These are phyloP conservation scores for Monosporascus sp. DNA, from an alignment of 2,329 filamentous ascomycete genomes.

Conservation along the genomic window DNA sequence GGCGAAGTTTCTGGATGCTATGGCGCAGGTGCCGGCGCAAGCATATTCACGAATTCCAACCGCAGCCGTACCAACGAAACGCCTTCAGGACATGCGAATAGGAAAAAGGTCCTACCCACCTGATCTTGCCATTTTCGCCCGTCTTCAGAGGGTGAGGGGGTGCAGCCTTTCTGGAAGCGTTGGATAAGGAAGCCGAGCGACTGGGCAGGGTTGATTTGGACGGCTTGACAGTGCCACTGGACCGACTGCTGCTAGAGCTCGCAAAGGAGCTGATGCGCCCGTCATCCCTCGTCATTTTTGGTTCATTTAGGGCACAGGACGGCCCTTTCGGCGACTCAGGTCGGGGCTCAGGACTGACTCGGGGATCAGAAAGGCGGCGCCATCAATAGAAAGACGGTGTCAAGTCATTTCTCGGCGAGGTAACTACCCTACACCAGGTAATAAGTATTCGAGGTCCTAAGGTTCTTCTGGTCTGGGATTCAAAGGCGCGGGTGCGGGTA, in stretches of 20 bases:
- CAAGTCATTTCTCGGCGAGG: slow-evolving; percentile 13
- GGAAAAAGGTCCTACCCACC: slow-evolving; percentile 31
- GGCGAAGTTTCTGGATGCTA: background rate
- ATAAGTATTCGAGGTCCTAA: background rate
- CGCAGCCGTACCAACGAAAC: background rate
- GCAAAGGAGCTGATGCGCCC: slow-evolving; percentile 62
- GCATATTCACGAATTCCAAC: background rate
- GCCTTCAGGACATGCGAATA: slow-evolving; percentile 1
- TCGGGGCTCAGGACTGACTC: background rate
- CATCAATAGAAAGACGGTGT: slow-evolving; percentile 17
- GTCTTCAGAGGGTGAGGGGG: slow-evolving; percentile 50
- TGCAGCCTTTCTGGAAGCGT: slow-evolving; percentile 25
- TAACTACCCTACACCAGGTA: background rate
- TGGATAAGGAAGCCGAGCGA: slow-evolving; percentile 26
- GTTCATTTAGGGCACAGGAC: slow-evolving; percentile 5
- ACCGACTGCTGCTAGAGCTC: slow-evolving; percentile 63
- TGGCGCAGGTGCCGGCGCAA: background rate
- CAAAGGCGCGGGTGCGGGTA: background rate
- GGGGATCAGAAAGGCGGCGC: slow-evolving; percentile 19
- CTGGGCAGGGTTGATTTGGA: slow-evolving; percentile 39
- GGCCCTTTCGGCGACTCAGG: background rate
- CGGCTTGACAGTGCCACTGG: slow-evolving; percentile 58
- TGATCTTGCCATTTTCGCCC: slow-evolving; percentile 43
- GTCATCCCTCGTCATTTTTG: slow-evolving; percentile 65
- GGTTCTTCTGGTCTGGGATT: background rate